Evolutionary conservation across 192 early-diverging fungal genomes (phyloP).

Genomic region (Linnemannia schmuckeri): DNA sequence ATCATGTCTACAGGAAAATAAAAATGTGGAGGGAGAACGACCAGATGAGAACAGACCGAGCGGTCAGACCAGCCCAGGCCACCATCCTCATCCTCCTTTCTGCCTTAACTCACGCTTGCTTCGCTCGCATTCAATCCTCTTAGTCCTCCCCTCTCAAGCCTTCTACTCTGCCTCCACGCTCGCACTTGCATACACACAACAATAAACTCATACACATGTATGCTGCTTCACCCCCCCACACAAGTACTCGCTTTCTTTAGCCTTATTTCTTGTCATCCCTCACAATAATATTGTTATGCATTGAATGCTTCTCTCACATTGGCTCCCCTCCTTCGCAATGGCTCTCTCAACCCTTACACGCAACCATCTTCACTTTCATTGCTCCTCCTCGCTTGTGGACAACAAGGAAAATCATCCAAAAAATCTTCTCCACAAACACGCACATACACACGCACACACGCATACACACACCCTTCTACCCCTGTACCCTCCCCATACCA

Average conservation of each 20-base stretch:
- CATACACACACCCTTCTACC: background rate
- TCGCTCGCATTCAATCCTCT: background rate
- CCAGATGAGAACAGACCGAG: no score
- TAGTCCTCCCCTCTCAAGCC: background rate
- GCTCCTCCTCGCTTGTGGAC: background rate
- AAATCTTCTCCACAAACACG: no score
- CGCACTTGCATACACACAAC: background rate
- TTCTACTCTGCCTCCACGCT: background rate
- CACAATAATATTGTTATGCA: background rate
- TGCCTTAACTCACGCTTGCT: no score
- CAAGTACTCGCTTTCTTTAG: background rate
- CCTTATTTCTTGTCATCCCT: background rate
- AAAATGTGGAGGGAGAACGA: no score
- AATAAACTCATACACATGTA: conserved; percentile 5
- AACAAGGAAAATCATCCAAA: background rate
- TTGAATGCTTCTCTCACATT: background rate
- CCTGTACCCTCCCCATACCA: background rate
- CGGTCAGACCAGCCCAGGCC: no score
- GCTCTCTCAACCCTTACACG: background rate
- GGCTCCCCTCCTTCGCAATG: background rate
- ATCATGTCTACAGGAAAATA: no score
- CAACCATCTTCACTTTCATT: background rate
- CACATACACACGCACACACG: background rate
- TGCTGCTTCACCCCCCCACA: background rate
- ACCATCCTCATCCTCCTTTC: no score